Evolutionary conservation across 1,284 basidiomycete species (phyloP).

Genomic region (Fomitiporia mediterranea): DNA sequence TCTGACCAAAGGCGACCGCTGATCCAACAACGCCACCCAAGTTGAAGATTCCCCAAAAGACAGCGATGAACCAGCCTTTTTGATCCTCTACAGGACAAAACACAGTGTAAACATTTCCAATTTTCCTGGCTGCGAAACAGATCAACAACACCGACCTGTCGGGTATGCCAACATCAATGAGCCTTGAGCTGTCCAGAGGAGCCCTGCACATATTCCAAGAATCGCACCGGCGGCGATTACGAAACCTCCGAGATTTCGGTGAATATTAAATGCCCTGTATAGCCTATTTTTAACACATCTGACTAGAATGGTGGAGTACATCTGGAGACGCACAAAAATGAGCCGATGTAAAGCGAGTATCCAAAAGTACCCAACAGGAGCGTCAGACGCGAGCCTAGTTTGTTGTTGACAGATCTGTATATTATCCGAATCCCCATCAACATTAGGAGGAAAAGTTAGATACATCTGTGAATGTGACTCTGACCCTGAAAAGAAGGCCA

Average conservation of each 20-base stretch:
- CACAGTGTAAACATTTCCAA: not conserved
- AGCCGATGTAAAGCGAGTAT: slow-evolving; percentile 47
- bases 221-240: slow-evolving; percentile 51
- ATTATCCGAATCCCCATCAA: too few relatives aligned
- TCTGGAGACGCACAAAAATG: slow-evolving; percentile 32
- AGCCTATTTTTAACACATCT: not conserved
- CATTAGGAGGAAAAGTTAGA: not conserved
- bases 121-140: slow-evolving; percentile 22
- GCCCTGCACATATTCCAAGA: slow-evolving; percentile 52
- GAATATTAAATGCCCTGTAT: slow-evolving; percentile 25
- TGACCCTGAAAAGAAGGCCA: slow-evolving; percentile 26
- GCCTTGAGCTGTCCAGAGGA: slow-evolving; percentile 58
- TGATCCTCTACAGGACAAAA: slow-evolving; percentile 27
- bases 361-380: slow-evolving; percentile 44
- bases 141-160: slow-evolving; percentile 41
- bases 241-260: slow-evolving; percentile 34
- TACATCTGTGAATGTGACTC: slow-evolving; percentile 24
- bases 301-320: not conserved
- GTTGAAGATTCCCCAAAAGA: slow-evolving; percentile 72
- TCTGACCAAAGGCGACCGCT: slow-evolving; percentile 52
- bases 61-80: slow-evolving; percentile 39
- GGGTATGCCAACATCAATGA: slow-evolving; percentile 50
- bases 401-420: slow-evolving; percentile 18
- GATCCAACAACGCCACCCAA: slow-evolving; percentile 60
- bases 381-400: slow-evolving; percentile 42